Conservation (phyloP, 2,329 filamentous ascomycete species). For the Trichoderma polysporum region DNA sequence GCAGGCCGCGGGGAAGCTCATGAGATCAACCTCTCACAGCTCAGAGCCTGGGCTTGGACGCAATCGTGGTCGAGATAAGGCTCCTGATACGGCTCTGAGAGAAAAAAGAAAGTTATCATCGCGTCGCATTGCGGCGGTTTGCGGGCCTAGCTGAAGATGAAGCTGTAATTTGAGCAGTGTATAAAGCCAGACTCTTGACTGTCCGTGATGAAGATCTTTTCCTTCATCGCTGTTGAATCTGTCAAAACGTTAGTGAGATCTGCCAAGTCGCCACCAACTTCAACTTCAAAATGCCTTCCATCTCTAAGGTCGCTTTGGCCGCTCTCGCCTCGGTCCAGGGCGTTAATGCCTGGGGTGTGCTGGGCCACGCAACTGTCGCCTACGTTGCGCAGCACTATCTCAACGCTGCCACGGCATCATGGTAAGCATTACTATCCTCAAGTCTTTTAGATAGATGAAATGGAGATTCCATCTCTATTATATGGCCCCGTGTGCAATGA, state of each 20-base stretch:
- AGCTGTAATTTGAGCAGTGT: neutral
- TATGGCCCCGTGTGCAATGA: neutral
- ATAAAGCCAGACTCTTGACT: neutral
- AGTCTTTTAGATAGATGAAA: neutral
- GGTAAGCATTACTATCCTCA: constrained; percentile 17
- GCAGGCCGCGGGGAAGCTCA: constrained; percentile 10
- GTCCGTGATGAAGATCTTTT: neutral
- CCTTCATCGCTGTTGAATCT: neutral
- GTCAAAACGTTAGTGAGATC: neutral
- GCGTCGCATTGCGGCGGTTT: neutral
- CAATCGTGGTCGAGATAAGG: constrained; percentile 10
- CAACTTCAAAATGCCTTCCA: constrained; percentile 17
- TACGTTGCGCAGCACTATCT: constrained; percentile 53
- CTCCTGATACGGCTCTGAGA: neutral
- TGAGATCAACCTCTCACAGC: constrained; percentile 8
- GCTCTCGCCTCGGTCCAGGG: constrained; percentile 23
- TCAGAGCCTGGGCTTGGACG: neutral
- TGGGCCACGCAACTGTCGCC: constrained; percentile 55
- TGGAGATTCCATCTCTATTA: neutral
- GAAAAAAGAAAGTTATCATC: neutral
- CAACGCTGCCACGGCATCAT: constrained; percentile 36
- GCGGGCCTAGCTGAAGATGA: neutral
- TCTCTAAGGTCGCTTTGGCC: constrained; percentile 20
- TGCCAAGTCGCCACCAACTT: neutral
- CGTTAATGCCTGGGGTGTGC: constrained; percentile 40